Base-by-base conservation (phyloP, 768 basidiomycete genomes). In the Kwoniella sp. region DNA sequence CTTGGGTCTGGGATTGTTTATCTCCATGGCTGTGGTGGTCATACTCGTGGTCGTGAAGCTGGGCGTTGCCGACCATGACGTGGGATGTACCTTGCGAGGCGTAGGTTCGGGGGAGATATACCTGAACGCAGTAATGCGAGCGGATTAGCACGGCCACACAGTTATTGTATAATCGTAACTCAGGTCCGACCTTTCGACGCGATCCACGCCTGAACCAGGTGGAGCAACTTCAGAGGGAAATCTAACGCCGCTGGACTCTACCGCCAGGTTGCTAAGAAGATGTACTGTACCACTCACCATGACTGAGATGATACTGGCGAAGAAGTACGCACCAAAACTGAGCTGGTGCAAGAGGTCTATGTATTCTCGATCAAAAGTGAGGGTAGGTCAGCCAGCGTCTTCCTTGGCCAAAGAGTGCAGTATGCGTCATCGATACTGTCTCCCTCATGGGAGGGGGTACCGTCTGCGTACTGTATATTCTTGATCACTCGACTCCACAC, bases 71-170 rank as follows among this genome's bases (percentile, higher is more conserved):
- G 26, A 76, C 68, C 68, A 73, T 69, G 34, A 76, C 70, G 28
- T 58, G 53, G 52, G 47, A 26, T n/a, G 62, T 20, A 20, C 60
- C 17, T 45, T 45, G 41, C 11, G 41, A 45, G 4, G 41, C 52
- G 47, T 52, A 68, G 52, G 48, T 63, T 22, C 73, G 58, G 2
- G 73, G 73, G 17, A 74, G 68, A 53, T 74, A 74, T 2, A 74
- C 70, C 66, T 69, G 52, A 34, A 34, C 34, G 34, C 34, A 34
- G 13, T 34, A n/a, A n/a, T n/a, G n/a, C n/a, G n/a, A 9, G 11
- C 30, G 30, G 22, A 9, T 26, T 55, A 4, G 2, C 2, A 26
- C 7, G 34, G 37, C 34, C 25, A n/a, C n/a, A n/a, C n/a, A n/a
- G n/a, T n/a, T n/a, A n/a, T n/a, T n/a, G n/a, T n/a, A n/a, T n/a